A percentile compares a stretch with the other conserved stretches of the same genome.
These are phyloP conservation scores for Tricholoma matsutake DNA, from an alignment of 768 basidiomycete species.

Conservation along the genomic window DNA sequence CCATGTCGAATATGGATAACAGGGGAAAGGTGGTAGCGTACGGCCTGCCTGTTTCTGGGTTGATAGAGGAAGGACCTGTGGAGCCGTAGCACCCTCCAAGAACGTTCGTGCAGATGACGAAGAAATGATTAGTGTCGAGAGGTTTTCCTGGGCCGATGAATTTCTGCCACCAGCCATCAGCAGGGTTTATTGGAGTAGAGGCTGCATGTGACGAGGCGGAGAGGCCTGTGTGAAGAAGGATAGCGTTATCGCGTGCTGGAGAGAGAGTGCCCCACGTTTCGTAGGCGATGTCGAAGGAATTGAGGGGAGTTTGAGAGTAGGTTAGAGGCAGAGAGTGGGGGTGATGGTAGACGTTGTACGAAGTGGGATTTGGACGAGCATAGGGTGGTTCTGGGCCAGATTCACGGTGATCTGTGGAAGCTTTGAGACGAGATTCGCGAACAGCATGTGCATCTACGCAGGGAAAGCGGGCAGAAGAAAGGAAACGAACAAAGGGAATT, in stretches of 20 bases:
- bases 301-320: constrained; percentile 48
- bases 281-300: constrained; percentile 86
- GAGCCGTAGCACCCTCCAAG: constrained; percentile 97
- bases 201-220: constrained; percentile 96
- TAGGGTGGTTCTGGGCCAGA: constrained; percentile 83
- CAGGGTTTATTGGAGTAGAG: constrained; percentile 68
- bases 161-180: constrained; percentile 97
- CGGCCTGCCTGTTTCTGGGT: constrained; percentile 61
- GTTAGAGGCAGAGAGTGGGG: constrained; percentile 59
- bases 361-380: constrained; percentile 70
- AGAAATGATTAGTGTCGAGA: constrained; percentile 90
- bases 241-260: constrained; percentile 74
- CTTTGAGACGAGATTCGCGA: constrained; percentile 53
- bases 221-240: constrained; percentile 93
- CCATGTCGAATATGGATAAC: constrained; percentile 96
- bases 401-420: constrained; percentile 26
- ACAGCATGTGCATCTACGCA: constrained; percentile 83
- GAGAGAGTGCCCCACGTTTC: constrained; percentile 97
- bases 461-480: constrained; percentile 45
- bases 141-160: constrained; percentile 96
- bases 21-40: constrained; percentile 94
- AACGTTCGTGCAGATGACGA: constrained; percentile 94
- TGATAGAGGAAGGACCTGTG: constrained; percentile 87
- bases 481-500: neutral
- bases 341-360: constrained; percentile 72